Evolutionary conservation across 1,284 basidiomycete genomes (phyloP).

Genomic region (Malassezia restricta): DNA sequence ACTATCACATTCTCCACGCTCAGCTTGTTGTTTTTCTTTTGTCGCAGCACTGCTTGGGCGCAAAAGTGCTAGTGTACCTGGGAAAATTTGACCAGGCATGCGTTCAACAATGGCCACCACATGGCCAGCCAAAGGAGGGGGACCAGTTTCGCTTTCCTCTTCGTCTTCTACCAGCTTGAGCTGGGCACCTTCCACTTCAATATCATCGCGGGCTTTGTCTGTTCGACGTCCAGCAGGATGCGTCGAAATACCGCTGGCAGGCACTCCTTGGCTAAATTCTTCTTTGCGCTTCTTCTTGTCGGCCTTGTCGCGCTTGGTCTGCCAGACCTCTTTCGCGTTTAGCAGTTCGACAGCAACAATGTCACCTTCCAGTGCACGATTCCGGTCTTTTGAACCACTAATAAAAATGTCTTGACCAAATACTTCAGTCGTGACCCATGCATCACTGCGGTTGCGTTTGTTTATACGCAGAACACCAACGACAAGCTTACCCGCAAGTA

Average conservation of each 20-base stretch:
- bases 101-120: slow-evolving; percentile 95
- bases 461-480: slow-evolving; percentile 95
- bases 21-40: slow-evolving; percentile 98
- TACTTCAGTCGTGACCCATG: slow-evolving; percentile 97
- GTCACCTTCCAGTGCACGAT: slow-evolving; percentile 93
- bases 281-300: slow-evolving; percentile 79
- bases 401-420: slow-evolving; percentile 92
- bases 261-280: slow-evolving; percentile 65
- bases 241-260: not conserved
- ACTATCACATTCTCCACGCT: slow-evolving; percentile 66
- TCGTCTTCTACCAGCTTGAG: slow-evolving; percentile 92
- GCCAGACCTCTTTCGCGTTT: slow-evolving; percentile 74
- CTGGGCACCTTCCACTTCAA: slow-evolving; percentile 97
- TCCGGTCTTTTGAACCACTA: slow-evolving; percentile 87
- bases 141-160: slow-evolving; percentile 62
- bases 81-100: slow-evolving; percentile 96
- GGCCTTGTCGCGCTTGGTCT: slow-evolving; percentile 99
- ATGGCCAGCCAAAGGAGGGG: slow-evolving; percentile 61
- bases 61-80: slow-evolving; percentile 84
- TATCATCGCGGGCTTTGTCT: slow-evolving; percentile 99
- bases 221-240: slow-evolving; percentile 60
- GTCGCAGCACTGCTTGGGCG: slow-evolving; percentile 95
- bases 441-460: slow-evolving; percentile 96
- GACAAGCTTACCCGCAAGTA: slow-evolving; percentile 95
- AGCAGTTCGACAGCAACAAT: slow-evolving; percentile 96